Base-by-base conservation (phyloP, 208 protist species). In the Acanthamoeba sp. region DNA sequence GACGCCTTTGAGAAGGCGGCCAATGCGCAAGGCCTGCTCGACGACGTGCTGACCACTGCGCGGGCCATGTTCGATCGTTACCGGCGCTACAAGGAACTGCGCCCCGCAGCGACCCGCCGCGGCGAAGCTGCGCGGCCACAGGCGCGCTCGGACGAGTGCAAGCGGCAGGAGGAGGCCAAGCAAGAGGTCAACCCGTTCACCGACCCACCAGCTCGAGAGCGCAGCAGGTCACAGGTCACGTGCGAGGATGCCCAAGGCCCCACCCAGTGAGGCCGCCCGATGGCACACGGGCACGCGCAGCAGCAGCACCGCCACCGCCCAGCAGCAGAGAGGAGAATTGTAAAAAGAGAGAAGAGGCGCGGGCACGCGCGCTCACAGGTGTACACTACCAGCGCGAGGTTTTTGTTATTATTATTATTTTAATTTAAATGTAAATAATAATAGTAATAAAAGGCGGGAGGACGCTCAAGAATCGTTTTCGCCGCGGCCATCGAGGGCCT, bases 61-160 rank as follows among this genome's bases (percentile, higher is more conserved):
- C 78, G 42, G 29, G 78, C 22, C 27, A 88, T 88, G 50, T 62
- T 88, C 48, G 78, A 88, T 20, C 45, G 34, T 45, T 88, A 88
- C 32, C 32, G 29, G 78, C 42, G 32, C n/a, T 88, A 88, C 78
- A 29, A 59, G 69, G 69, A 78, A 36, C 18, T 24, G 34, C 12
- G 12, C 27, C n/a, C 59, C 59, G 29, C 59, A 6, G 10, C n/a
- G 1, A n/a, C 59, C 7, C n/a, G 12, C 3, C 42, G 42, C 42
- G 42, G 6, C 52, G 52, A 59, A 18, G 52, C 18, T 4, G 18
- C 7, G 16, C 52, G 52, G 18, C 2, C 45, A 52, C 52, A n/a
- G n/a, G n/a, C n/a, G n/a, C n/a, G n/a, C n/a, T n/a, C n/a, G n/a
- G n/a, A n/a, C n/a, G n/a, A n/a, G n/a, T n/a, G n/a, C n/a, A 20